Base-by-base conservation (phyloP, 2,329 filamentous ascomycete species). In the Colletotrichum siamense region DNA sequence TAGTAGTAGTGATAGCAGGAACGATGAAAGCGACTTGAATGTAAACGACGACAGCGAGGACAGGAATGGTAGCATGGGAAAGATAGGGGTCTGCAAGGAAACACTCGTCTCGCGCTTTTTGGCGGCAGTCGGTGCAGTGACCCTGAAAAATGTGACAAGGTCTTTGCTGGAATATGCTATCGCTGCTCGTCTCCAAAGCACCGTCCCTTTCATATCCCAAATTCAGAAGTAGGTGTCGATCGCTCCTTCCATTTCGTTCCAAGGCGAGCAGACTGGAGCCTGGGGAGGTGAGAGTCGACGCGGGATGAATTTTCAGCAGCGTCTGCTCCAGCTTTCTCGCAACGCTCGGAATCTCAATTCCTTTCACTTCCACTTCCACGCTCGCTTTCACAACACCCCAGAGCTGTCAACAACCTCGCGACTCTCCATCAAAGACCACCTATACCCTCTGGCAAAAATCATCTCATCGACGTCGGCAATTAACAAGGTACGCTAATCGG, bases 171-270 rank as follows among this genome's bases (percentile, higher is more conserved):
- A 13, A 13, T 13, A 34, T 36, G 32, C 32, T 13, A 34, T 34
- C 5, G 32, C 6, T 34, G 10, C 4, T 34, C 12, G 10, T 36
- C 13, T 3, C 15, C 13, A 39, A 44, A 44, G 8, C 18, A 9
- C 0, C 5, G 2, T 1, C 16, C 1, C 5, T n/a, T 6, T 1
- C 3, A 1, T 6, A 12, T 49, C n/a, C 39, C 5, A 6, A 12
- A 12, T 1, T 4, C 18, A 49, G 39, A 49, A 49, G 39, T n/a
- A 49, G 0, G 1, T 2, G 3, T 12, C 2, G 18, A 1, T n/a
- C 2, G 18, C 18, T 49, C 39, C 1, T 49, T 49, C 39, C 18
- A 1, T 49, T 49, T n/a, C 18, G 16, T 8, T 39, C 13, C 7
- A 16, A 39, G 34, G 7, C 8, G 10, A 12, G 39, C 39, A n/a